Evolutionary conservation across 2,329 filamentous ascomycete genomes (phyloP), one percentile per base, ranked within the genome.

Genomic region (Colletotrichum coccodes): DNA sequence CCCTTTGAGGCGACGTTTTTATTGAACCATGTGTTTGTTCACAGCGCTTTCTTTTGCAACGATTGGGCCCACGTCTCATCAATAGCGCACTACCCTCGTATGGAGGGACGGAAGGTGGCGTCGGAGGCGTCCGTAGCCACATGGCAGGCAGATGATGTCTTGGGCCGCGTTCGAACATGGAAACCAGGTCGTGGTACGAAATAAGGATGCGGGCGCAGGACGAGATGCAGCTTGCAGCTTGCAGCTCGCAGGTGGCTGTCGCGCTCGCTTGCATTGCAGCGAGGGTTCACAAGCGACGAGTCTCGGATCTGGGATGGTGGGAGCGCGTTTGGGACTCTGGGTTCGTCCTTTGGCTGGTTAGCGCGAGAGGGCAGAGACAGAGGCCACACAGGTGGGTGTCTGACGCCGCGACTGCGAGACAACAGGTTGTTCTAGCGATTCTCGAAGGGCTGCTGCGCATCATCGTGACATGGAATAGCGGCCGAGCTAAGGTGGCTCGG

Each of bases 361-460:
- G 54, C 26, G 26, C 26, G 18, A 21, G 54, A 42, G 11, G 18
- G 40, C 54, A 23, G 38, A 58, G 54, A 46, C 38, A 42, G 54
- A 6, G 28, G 11, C 9, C 36, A 28, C 28, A 47, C 21, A 9
- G 28, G 28, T 23, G 23, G 34, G 46, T 36, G 36, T 38, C 18
- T 54, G 40, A 26, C 8, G 34, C 26, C 36, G 23, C 53, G 30
- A 46, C 6, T 53, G 42, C 44, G 53, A 64, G 53, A 68, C 53
- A 59, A 40, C 30, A 42, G 30, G 44, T 44, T 64, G 46, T 68
- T 68, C 60, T 47, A 59, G 64, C 32, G 60, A 64, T 68, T 68
- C 64, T 68, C 44, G 64, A 68, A 68, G 50, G n/a, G 28, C 38
- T 16, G 36, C n/a, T 36, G 42, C n/a, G 44, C 44, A 57, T 44